Conservation (phyloP, 1,139 yeast species). For the Wickerhamomyces sp. region DNA sequence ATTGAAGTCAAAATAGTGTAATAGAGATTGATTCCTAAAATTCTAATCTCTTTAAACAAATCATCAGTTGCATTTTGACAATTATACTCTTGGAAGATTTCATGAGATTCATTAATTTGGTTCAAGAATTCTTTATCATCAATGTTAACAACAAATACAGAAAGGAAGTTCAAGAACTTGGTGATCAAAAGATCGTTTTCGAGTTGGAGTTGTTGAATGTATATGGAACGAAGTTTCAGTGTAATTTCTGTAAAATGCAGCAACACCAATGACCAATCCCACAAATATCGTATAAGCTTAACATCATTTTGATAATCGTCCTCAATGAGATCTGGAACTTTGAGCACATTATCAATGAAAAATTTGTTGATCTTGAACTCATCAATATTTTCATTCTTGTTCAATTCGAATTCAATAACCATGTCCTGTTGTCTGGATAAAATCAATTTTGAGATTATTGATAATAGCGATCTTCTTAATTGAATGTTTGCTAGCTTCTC, state of each 20-base stretch:
- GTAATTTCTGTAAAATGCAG: slow-evolving; percentile 64
- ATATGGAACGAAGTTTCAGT: slow-evolving; percentile 55
- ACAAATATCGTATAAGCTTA: slow-evolving; percentile 43
- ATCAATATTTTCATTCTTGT: slow-evolving; percentile 28
- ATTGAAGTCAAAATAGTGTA: slow-evolving; percentile 52
- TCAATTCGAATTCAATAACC: slow-evolving; percentile 58
- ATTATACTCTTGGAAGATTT: slow-evolving; percentile 20
- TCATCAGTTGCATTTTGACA: slow-evolving; percentile 20
- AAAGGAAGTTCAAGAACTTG: slow-evolving; percentile 43
- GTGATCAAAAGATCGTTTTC: slow-evolving; percentile 39
- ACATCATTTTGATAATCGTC: slow-evolving; percentile 28
- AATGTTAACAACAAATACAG: slow-evolving; percentile 43
- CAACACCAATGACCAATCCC: slow-evolving; percentile 68
- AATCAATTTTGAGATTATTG: slow-evolving; percentile 32
- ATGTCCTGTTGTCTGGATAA: slow-evolving; percentile 44
- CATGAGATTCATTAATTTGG: slow-evolving; percentile 29
- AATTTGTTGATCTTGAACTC: slow-evolving; percentile 31
- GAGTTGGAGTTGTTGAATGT: slow-evolving; percentile 48
- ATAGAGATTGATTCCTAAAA: slow-evolving; percentile 48
- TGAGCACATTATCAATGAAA: slow-evolving; percentile 28
- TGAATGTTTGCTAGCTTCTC: slow-evolving; percentile 14
- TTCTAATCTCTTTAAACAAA: slow-evolving; percentile 32
- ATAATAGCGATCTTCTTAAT: slow-evolving; percentile 34
- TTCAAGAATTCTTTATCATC: slow-evolving; percentile 30
- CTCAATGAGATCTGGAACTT: slow-evolving; percentile 17